phyloP scores from a whole-genome alignment of 2,329 filamentous ascomycete genomes.

The Endoconidiophora polonica region DNA sequence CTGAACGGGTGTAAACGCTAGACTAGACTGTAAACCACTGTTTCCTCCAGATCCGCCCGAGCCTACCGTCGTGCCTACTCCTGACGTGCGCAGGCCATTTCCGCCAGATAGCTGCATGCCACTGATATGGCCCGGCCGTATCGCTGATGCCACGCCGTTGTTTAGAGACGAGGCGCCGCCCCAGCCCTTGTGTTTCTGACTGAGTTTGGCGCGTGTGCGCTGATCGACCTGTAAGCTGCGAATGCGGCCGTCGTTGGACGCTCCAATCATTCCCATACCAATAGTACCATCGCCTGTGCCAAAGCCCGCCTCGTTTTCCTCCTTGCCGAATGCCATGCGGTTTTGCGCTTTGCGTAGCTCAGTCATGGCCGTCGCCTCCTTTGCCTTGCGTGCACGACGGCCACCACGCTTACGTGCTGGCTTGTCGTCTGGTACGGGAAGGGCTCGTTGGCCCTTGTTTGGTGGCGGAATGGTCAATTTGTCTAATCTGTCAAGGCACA shows the following conservation, averaged over 20 bases:
- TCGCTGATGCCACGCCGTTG: constrained; percentile 53
- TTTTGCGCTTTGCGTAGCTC: constrained; percentile 94
- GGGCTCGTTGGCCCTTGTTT: constrained; percentile 71
- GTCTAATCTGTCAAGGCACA: constrained; percentile 72
- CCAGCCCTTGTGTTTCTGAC: constrained; percentile 93
- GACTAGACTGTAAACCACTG: constrained; percentile 64
- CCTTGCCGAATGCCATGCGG: constrained; percentile 85
- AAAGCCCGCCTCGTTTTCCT: constrained; percentile 86
- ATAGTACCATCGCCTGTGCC: constrained; percentile 70
- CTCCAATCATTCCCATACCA: constrained; percentile 90
- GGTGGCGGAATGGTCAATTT: constrained; percentile 84
- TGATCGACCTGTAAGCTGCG: constrained; percentile 81
- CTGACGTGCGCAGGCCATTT: constrained; percentile 63
- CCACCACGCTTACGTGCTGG: constrained; percentile 85
- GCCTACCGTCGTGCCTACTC: constrained; percentile 57
- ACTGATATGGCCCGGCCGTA: constrained; percentile 28
- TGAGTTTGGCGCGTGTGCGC: constrained; percentile 80
- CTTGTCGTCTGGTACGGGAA: constrained; percentile 90
- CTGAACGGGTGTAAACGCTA: constrained; percentile 89
- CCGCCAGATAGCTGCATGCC: constrained; percentile 23
- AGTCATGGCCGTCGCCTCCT: constrained; percentile 94
- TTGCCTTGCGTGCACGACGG: constrained; percentile 75
- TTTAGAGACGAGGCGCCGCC: constrained; percentile 67
- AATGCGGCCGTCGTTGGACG: constrained; percentile 73
- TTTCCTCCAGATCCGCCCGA: constrained; percentile 20